A percentile compares a stretch with the other conserved stretches of the same genome.
Conservation (phyloP, 768 basidiomycete species). For the Sarcodon aspratus region DNA sequence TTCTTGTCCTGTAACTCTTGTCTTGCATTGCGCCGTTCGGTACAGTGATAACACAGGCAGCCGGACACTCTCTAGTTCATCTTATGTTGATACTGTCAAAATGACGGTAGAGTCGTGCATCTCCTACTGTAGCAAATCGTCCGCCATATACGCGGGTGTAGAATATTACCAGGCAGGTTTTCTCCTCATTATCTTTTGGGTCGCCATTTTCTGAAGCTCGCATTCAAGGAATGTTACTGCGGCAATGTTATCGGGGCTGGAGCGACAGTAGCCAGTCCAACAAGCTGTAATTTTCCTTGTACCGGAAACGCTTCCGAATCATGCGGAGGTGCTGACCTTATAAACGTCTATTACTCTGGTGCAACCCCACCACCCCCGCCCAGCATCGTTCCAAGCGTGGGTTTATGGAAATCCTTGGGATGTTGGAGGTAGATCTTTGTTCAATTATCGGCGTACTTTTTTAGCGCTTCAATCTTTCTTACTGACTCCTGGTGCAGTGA, state of each 20-base stretch:
- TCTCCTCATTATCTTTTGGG: too few relatives aligned
- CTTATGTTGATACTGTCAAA: conserved; percentile 29
- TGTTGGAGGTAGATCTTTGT: conserved; percentile 47
- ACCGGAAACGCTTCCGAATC: conserved; percentile 42
- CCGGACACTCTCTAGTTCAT: conserved; percentile 44
- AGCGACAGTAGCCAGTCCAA: conserved; percentile 28
- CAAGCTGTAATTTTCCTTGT: conserved; percentile 55
- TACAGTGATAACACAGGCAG: conserved; percentile 42
- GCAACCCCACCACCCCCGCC: conserved; percentile 43
- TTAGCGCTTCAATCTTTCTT: not conserved
- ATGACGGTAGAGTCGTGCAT: conserved; percentile 56
- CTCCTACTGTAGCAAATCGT: conserved; percentile 29
- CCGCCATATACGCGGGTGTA: conserved; percentile 55
- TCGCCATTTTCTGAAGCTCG: too few relatives aligned
- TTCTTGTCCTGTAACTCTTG: not conserved
- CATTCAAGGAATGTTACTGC: conserved; percentile 26
- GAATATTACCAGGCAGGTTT: conserved; percentile 58
- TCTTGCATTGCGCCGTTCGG: too few relatives aligned
- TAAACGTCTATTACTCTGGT: conserved; percentile 60
- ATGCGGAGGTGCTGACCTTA: conserved; percentile 47
- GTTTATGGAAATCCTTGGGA: conserved; percentile 61
- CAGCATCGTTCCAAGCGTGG: conserved; percentile 37
- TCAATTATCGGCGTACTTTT: conserved; percentile 1
- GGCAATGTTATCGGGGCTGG: conserved; percentile 40
- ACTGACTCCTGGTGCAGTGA: conserved; percentile 17